Evolutionary conservation across 768 basidiomycete species (phyloP), one percentile per base, ranked within the genome.

Genomic region (Lyophyllum semitale): DNA sequence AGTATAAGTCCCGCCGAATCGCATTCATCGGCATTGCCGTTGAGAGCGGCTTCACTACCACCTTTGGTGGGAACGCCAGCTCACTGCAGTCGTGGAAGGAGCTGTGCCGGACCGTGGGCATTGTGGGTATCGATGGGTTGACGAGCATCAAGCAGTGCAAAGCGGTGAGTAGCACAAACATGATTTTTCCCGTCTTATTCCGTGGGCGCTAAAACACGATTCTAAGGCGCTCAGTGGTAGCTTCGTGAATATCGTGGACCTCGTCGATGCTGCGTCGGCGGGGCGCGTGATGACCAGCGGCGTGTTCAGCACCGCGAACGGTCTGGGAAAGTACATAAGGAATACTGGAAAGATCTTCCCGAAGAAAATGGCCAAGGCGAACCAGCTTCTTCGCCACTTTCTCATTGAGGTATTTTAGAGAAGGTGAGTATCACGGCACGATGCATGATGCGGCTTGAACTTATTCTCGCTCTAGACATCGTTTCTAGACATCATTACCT

Each of bases 221-320:
- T n/a, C 18, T 7, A 46, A 63, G 62, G 46, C 54, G 1, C 51
- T 63, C 8, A 48, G 44, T 9, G 60, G 62, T 7, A 53, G 17
- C n/a, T 63, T 32, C 23, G 60, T 63, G 17, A 63, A 63, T 25
- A 50, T 63, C 33, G 62, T 63, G 13, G 62, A 63, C 51, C 48
- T 63, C 23, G 61, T 59, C 8, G 61, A 62, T 20, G 55, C 61
- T 2, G 53, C 32, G 9, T 25, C 37, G 15, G 50, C 54, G 13
- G 60, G 53, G 22, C 42, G 8, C 20, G 48, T 49, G 15, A 55
- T 55, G 42, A 45, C 26, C 27, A 17, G n/a, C 12, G 51, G 48
- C 29, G 55, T 33, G 26, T 63, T 55, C 51, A 53, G 30, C 9
- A 42, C 22, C 8, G 8, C n/a, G 13, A 54, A 51, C 43, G 43